A percentile compares a stretch with the other conserved stretches of the same genome.
Conservation (phyloP, 768 basidiomycete species). For the Macrocybe gigantea region DNA sequence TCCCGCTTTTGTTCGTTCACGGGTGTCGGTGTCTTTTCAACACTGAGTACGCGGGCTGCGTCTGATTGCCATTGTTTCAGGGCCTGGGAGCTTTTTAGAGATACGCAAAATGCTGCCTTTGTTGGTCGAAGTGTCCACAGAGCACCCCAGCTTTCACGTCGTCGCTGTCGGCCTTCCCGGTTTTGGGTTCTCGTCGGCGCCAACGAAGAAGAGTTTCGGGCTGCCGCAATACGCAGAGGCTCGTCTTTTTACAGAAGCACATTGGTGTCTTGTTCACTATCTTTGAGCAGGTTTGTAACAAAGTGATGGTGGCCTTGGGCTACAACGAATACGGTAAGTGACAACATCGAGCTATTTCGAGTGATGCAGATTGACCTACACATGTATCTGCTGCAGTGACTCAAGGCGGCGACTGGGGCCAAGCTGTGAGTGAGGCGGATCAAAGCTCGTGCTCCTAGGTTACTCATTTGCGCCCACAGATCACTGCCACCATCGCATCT, state of each 20-base stretch:
- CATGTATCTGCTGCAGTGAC: slow-evolving; percentile 1
- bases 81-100: slow-evolving; percentile 61
- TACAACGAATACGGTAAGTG: slow-evolving; percentile 41
- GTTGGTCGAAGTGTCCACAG: slow-evolving; percentile 32
- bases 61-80: slow-evolving; percentile 21
- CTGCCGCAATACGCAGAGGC: slow-evolving; percentile 44
- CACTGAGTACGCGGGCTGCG: neutral
- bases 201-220: slow-evolving; percentile 46
- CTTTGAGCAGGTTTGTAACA: slow-evolving; percentile 34
- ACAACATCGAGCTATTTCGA: neutral
- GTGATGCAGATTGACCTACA: neutral
- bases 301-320: slow-evolving; percentile 43
- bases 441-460: neutral
- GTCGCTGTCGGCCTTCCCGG: slow-evolving; percentile 55
- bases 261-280: neutral
- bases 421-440: slow-evolving; percentile 1
- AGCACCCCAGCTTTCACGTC: slow-evolving; percentile 56
- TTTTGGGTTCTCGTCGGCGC: slow-evolving; percentile 56
- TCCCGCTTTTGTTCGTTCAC: slow-evolving; percentile 41
- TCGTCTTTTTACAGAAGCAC: slow-evolving; percentile 19
- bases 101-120: slow-evolving; percentile 51
- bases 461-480: slow-evolving; percentile 8
- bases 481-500: slow-evolving; percentile 21
- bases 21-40: slow-evolving; percentile 34
- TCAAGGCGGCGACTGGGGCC: slow-evolving; percentile 21